Conservation (phyloP, 2,329 filamentous ascomycete species). For the Colletotrichum sp. region DNA sequence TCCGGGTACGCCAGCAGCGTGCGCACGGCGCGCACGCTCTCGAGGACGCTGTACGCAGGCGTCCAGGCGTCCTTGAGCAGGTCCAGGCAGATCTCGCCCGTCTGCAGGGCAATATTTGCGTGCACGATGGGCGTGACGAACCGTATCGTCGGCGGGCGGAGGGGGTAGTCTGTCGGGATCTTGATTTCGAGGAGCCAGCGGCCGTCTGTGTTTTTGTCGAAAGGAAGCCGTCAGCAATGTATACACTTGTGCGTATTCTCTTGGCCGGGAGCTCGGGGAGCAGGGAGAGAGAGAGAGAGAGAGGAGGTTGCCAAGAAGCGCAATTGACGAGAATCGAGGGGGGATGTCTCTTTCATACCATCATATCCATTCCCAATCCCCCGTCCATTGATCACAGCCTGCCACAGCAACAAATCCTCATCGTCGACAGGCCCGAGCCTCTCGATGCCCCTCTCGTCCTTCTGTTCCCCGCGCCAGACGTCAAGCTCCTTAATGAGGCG, state of each 20-base stretch:
- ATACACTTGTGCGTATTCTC: background rate
- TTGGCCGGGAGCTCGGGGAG: background rate
- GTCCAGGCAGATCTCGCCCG: constrained; percentile 93
- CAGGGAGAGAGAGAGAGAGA: background rate
- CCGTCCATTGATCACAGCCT: constrained; percentile 64
- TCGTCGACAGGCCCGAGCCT: constrained; percentile 59
- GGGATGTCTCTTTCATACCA: constrained; percentile 38
- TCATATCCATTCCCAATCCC: constrained; percentile 62
- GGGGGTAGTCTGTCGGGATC: constrained; percentile 80
- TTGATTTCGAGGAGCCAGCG: constrained; percentile 82
- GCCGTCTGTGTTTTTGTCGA: constrained; percentile 53
- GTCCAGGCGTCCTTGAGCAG: constrained; percentile 82
- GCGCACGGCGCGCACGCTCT: constrained; percentile 74
- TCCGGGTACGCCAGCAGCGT: constrained; percentile 72
- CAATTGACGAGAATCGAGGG: background rate
- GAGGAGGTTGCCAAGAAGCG: background rate
- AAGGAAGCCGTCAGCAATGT: background rate
- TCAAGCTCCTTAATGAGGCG: constrained; percentile 64
- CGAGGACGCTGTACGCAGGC: constrained; percentile 80
- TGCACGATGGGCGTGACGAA: constrained; percentile 89
- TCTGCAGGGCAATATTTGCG: constrained; percentile 73
- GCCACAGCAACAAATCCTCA: constrained; percentile 61
- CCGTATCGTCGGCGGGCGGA: constrained; percentile 74
- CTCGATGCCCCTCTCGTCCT: constrained; percentile 59
- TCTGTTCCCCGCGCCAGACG: constrained; percentile 53